phyloP scores from a whole-genome alignment of 2,329 filamentous ascomycete species.

The Eutypa lata region DNA sequence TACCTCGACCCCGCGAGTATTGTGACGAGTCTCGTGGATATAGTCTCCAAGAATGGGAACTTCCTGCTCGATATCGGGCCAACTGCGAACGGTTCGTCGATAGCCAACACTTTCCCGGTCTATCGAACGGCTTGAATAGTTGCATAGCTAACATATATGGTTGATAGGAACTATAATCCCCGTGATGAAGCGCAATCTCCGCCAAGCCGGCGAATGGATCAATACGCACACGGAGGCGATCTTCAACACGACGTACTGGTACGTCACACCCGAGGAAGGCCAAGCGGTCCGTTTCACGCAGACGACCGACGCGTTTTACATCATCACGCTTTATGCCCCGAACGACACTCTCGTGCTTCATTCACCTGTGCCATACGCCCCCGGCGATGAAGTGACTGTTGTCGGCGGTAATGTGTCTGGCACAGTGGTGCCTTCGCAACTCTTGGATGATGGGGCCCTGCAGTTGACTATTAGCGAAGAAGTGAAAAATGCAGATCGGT shows the following conservation, averaged over 20 bases:
- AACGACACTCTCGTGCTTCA: background rate
- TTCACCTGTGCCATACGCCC: background rate
- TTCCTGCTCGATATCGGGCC: constrained; percentile 53
- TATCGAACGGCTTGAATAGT: constrained; percentile 40
- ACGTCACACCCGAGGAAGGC: background rate
- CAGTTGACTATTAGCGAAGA: background rate
- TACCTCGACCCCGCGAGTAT: constrained; percentile 49
- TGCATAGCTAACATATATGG: constrained; percentile 20
- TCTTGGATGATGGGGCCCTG: background rate
- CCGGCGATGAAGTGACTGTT: background rate
- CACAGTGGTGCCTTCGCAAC: background rate
- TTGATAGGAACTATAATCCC: background rate
- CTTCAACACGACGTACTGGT: constrained; percentile 53
- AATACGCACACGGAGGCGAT: constrained; percentile 48
- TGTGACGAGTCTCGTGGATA: constrained; percentile 46
- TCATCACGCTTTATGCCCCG: background rate
- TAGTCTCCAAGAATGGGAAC: constrained; percentile 54
- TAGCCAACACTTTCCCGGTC: constrained; percentile 12
- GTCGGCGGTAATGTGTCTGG: background rate
- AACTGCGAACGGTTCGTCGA: constrained; percentile 48
- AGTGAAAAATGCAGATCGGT: background rate
- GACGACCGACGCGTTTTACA: background rate
- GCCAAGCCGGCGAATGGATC: constrained; percentile 48
- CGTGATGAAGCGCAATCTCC: background rate
- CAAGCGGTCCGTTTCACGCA: background rate